Evolutionary conservation across 2,329 filamentous ascomycete genomes (phyloP).

Genomic region (Aspergillus udagawae): DNA sequence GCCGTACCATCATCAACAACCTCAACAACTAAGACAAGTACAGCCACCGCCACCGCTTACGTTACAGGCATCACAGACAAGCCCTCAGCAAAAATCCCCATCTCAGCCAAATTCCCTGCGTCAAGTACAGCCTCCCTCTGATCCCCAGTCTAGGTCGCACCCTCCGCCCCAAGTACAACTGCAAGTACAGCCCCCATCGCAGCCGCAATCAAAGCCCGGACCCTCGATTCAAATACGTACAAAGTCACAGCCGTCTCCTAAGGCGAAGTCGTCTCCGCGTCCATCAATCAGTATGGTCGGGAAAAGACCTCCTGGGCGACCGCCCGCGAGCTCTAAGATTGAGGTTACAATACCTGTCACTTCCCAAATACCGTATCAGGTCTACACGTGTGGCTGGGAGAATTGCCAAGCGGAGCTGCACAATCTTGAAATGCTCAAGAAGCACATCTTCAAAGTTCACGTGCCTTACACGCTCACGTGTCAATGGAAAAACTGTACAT

Average conservation of each 20-base stretch:
- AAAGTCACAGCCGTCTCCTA: not conserved
- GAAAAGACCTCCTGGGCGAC: conserved; percentile 15
- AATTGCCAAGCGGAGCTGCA: conserved; percentile 57
- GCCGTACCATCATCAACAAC: not conserved
- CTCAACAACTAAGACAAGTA: conserved; percentile 1
- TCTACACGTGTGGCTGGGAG: conserved; percentile 58
- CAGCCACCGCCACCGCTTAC: not conserved
- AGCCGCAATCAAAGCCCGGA: not conserved
- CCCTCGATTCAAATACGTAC: not conserved
- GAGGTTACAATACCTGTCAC: conserved; percentile 17
- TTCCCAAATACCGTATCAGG: conserved; percentile 23
- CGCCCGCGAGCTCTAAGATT: conserved; percentile 12
- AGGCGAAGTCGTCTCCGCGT: conserved; percentile 1
- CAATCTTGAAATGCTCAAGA: conserved; percentile 57
- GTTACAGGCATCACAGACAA: not conserved
- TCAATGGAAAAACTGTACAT: conserved; percentile 22
- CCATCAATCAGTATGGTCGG: conserved; percentile 9
- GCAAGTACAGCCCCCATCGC: not conserved
- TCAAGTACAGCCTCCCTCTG: not conserved
- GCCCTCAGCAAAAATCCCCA: not conserved
- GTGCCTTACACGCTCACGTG: conserved; percentile 27
- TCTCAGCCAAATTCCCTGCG: not conserved
- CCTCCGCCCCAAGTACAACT: not conserved
- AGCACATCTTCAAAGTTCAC: conserved; percentile 57
- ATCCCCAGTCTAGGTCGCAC: not conserved